Conservation (phyloP, 371 early-diverging fungal genomes). For the Mortierella sp. region DNA sequence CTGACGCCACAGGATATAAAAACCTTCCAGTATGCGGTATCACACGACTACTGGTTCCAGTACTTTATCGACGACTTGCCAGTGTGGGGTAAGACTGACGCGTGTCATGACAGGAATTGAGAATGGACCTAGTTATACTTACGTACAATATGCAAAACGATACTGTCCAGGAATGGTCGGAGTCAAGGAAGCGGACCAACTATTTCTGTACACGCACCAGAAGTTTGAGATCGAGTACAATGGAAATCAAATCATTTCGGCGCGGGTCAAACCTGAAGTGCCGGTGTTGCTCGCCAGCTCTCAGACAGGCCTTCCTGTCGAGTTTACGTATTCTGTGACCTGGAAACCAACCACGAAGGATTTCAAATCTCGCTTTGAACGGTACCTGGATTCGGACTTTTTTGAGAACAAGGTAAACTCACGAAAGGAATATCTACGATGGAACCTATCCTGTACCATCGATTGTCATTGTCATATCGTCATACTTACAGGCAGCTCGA, state of each 20-base stretch:
- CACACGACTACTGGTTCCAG: conserved; percentile 76
- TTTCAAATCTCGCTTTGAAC: conserved; percentile 75
- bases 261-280: conserved; percentile 56
- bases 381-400: conserved; percentile 79
- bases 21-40: conserved; percentile 72
- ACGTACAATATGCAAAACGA: no score
- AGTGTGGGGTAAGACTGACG: conserved; percentile 62
- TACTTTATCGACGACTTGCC: conserved; percentile 81
- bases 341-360: conserved; percentile 68
- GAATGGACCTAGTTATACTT: no score
- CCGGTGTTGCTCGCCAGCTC: conserved; percentile 54
- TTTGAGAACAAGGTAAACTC: conserved; percentile 69
- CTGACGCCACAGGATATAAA: conserved; percentile 62
- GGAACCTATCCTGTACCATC: no score
- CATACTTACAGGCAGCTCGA: no score
- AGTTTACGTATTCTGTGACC: conserved; percentile 79
- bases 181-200: conserved; percentile 30
- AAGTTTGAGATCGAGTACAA: conserved; percentile 72
- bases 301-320: conserved; percentile 54
- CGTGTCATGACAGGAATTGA: no score
- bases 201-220: conserved; percentile 72
- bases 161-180: conserved; percentile 62
- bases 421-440: not conserved
- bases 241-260: conserved; percentile 70
- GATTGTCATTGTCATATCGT: no score